These are phyloP conservation scores for Tephrocybe sp. DNA, from an alignment of 768 basidiomycete species.

Conservation along the genomic window DNA sequence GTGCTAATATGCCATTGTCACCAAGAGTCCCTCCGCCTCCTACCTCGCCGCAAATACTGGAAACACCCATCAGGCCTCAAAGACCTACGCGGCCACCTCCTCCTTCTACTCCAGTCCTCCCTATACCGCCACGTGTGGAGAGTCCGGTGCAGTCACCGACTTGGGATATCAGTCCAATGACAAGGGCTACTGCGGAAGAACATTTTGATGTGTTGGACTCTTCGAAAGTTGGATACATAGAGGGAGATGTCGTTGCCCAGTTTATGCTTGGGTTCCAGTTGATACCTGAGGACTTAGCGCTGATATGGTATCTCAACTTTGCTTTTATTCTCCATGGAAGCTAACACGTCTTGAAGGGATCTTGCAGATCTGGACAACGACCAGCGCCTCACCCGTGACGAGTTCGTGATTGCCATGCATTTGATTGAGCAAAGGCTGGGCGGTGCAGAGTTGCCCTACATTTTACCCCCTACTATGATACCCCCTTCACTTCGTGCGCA, in stretches of 20 bases:
- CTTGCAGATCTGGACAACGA: slow-evolving; percentile 35
- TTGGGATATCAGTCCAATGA: slow-evolving; percentile 29
- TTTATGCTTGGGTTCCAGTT: slow-evolving; percentile 34
- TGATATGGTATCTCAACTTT: slow-evolving; percentile 32
- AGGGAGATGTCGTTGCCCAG: slow-evolving; percentile 30
- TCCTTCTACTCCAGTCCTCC: neutral
- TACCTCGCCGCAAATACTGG: slow-evolving; percentile 5
- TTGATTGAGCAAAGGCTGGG: slow-evolving; percentile 30
- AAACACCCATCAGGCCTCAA: neutral
- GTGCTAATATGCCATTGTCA: slow-evolving; percentile 9
- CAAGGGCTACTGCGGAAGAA: slow-evolving; percentile 28
- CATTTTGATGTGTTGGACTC: slow-evolving; percentile 33
- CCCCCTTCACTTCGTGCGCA: slow-evolving; percentile 25
- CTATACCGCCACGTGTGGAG: too few species aligned
- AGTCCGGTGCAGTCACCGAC: too few species aligned
- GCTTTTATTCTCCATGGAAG: neutral
- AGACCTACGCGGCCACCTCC: neutral
- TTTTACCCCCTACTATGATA: slow-evolving; percentile 31
- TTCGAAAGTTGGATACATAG: slow-evolving; percentile 28
- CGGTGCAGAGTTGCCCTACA: slow-evolving; percentile 31
- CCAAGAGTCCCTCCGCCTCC: slow-evolving; percentile 4
- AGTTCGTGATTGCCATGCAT: slow-evolving; percentile 38
- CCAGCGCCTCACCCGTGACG: slow-evolving; percentile 33
- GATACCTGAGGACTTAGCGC: slow-evolving; percentile 31
- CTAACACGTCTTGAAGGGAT: slow-evolving; percentile 24